A percentile compares a stretch with the other conserved stretches of the same genome.
These are phyloP conservation scores for Punica granatum DNA, from an alignment of 345 rosid genomes.

Conservation along the genomic window DNA sequence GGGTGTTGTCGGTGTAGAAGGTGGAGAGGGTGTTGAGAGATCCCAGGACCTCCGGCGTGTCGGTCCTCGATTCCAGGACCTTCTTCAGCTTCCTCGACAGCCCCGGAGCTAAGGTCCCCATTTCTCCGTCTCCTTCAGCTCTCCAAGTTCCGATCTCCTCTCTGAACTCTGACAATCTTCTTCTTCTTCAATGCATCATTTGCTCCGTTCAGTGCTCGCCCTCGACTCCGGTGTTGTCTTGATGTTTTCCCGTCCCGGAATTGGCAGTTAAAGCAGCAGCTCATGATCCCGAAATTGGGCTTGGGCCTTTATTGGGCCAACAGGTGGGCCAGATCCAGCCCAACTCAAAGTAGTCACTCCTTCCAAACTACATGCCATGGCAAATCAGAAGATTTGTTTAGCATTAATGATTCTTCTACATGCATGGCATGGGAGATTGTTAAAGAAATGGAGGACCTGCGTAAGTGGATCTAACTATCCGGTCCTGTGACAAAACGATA, in stretches of 20 bases:
- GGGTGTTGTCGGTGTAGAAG: conserved; percentile 76
- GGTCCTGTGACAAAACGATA: too few relatives aligned
- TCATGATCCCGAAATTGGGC: not conserved
- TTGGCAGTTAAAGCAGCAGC: too few relatives aligned
- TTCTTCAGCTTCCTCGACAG: conserved; percentile 88
- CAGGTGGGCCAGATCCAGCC: too few relatives aligned
- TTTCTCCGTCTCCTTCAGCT: not conserved
- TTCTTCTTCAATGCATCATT: not conserved
- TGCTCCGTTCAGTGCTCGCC: not conserved
- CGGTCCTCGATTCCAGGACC: conserved; percentile 85
- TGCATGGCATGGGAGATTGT: too few relatives aligned
- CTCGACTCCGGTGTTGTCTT: not conserved
- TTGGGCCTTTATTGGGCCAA: not conserved
- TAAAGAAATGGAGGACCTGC: too few relatives aligned
- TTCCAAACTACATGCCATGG: too few relatives aligned
- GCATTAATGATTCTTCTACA: too few relatives aligned
- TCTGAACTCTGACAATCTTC: not conserved
- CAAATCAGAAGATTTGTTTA: too few relatives aligned
- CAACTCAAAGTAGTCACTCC: too few relatives aligned
- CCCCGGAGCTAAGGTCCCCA: conserved; percentile 84
- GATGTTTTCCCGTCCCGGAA: not conserved
- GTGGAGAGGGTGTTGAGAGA: conserved; percentile 81
- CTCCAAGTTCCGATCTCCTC: not conserved
- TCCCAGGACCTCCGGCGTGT: conserved; percentile 69
- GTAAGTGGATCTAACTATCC: too few relatives aligned